Evolutionary conservation across 148 eudicot species (phyloP), one percentile per base, ranked within the genome.

Genomic region (Pouteria glomerata): DNA sequence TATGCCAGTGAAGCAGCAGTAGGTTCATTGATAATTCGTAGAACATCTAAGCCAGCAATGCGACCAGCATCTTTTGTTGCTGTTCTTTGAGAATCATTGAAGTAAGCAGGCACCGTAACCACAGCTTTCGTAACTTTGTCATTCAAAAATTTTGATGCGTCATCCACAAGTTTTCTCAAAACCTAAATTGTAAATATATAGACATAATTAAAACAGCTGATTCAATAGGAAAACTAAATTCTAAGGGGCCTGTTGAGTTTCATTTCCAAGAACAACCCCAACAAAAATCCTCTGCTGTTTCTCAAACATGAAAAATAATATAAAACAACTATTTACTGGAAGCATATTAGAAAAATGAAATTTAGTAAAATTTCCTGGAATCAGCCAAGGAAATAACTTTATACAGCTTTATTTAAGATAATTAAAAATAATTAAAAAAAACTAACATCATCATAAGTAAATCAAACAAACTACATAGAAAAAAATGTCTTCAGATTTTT

Each of bases 1-100:
- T 85, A 89, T n/a, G 91, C 95, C 66, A 89, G 56, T 4, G 91
- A 87, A 52, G 91, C 95, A 35, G 95, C 95, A 33, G 86, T 85
- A 21, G 95, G 95, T 76, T 89, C 95, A 72, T 87, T 89, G 52
- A 87, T 87, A 26, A 89, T 89, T n/a, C 88, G 69, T 6, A 89
- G 81, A 67, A 89, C 89, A 30, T 89, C 91, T 18, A 89, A 63
- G 21, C 95, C 95, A 31, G 95, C 95, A 55, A 89, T 89, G 21
- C 81, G 83, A 66, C 91, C 89, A 26, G 95, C 91, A 77, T 87
- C 84, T 37, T 85, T 89, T 0, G 91, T 87, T 16, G 95, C 91
- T 45, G 85, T 89, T 70, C 91, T 87, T 60, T 89, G 95, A 33
- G 95, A 89, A 70, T 87, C 91, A 76, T 89, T 87, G 73, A 89